Evolutionary conservation across 2,329 filamentous ascomycete genomes (phyloP).

Genomic region (Botrytis fragariae): DNA sequence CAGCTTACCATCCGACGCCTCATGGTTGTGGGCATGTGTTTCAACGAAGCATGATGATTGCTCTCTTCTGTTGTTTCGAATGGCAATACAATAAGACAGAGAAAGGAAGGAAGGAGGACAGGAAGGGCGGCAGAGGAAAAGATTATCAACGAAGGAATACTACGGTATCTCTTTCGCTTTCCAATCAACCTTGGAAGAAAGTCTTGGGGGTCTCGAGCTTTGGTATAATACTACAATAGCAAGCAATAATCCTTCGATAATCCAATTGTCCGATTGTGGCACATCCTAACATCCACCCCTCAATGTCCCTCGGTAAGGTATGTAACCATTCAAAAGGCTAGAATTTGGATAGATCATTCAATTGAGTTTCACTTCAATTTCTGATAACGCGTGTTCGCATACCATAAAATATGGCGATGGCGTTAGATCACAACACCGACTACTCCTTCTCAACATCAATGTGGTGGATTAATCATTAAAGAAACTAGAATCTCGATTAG

Average conservation of each 20-base stretch:
- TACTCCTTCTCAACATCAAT: background rate
- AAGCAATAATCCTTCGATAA: background rate
- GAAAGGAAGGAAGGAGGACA: background rate
- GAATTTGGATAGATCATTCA: background rate
- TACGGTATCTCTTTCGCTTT: background rate
- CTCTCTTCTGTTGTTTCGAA: background rate
- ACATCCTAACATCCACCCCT: background rate
- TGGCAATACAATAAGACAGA: background rate
- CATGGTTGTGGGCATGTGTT: background rate
- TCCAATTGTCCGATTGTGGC: background rate
- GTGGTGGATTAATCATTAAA: background rate
- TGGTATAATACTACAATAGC: background rate
- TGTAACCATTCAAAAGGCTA: background rate
- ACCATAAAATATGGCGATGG: background rate
- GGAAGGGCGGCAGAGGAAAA: background rate
- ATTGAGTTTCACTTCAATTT: background rate
- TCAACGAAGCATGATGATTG: background rate
- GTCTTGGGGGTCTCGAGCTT: slow-evolving; percentile 1
- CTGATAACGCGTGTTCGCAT: background rate
- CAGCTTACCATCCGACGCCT: background rate
- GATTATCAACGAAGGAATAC: background rate
- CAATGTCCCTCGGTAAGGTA: slow-evolving; percentile 6
- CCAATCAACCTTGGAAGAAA: background rate
- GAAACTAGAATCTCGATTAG: background rate
- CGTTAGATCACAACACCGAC: background rate